Conservation (phyloP, 306 rosid species). For the peach (Prunus persica) region Prunus_persica_NCBIv2 NC_034009.1:40292001-40292500, state of each 20-base stretch:
- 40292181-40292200: neutral
- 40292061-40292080: constrained; percentile 66
- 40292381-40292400: constrained; percentile 11
- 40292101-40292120: neutral
- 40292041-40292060: constrained; percentile 57
- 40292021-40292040: constrained; percentile 53
- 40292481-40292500: neutral
- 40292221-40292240: constrained; percentile 32
- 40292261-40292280: constrained; percentile 73
- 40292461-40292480: neutral
- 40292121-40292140: neutral
- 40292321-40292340: constrained; percentile 78
- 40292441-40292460: neutral
- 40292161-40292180: neutral
- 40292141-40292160: neutral
- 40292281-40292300: constrained; percentile 56
- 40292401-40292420: neutral
- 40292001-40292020: constrained; percentile 57
- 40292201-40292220: constrained; percentile 6
- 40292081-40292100: constrained; percentile 44
- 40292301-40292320: constrained; percentile 65
- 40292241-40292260: constrained; percentile 58
- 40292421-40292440: neutral
- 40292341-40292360: constrained; percentile 65
- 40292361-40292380: constrained; percentile 52